These are phyloP conservation scores for Phyllostachys edulis DNA, from an alignment of 176 grass and related monocot species.

Conservation along the genomic window DNA sequence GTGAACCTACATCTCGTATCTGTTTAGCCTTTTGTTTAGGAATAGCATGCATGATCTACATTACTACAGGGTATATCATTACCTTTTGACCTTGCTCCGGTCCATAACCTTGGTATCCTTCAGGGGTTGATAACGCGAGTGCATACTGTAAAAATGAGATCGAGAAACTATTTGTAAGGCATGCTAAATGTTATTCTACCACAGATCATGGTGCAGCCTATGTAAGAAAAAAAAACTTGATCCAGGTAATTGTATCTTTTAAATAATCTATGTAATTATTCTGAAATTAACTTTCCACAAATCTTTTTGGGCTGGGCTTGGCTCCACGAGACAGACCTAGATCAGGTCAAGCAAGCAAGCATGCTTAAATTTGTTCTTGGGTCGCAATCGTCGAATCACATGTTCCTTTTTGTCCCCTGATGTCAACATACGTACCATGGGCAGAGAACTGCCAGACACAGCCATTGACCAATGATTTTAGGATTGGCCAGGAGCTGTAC, in stretches of 20 bases:
- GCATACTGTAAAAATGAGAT: slow-evolving; percentile 49
- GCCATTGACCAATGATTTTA: not conserved
- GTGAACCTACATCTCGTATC: not conserved
- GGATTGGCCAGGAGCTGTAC: not conserved
- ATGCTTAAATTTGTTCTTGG: not conserved
- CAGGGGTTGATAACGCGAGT: slow-evolving; percentile 71
- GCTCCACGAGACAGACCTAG: not conserved
- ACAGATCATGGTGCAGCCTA: not conserved
- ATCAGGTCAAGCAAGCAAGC: slow-evolving; percentile 13
- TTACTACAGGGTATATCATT: not conserved
- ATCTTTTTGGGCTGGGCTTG: not conserved
- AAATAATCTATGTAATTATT: not conserved
- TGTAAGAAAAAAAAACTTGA: not conserved
- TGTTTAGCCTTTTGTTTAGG: not conserved
- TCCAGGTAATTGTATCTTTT: too few relatives aligned
- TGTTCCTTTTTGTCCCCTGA: not conserved
- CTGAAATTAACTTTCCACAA: not conserved
- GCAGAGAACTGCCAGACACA: not conserved
- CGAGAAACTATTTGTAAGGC: not conserved
- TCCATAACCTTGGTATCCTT: slow-evolving; percentile 91
- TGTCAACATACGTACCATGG: not conserved
- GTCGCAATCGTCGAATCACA: slow-evolving; percentile 3
- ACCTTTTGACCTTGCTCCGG: slow-evolving; percentile 85
- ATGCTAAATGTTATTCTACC: not conserved
- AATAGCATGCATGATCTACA: not conserved